phyloP scores from a whole-genome alignment of 176 grass and related monocot genomes.

The Rhynchospora tenuis region DNA sequence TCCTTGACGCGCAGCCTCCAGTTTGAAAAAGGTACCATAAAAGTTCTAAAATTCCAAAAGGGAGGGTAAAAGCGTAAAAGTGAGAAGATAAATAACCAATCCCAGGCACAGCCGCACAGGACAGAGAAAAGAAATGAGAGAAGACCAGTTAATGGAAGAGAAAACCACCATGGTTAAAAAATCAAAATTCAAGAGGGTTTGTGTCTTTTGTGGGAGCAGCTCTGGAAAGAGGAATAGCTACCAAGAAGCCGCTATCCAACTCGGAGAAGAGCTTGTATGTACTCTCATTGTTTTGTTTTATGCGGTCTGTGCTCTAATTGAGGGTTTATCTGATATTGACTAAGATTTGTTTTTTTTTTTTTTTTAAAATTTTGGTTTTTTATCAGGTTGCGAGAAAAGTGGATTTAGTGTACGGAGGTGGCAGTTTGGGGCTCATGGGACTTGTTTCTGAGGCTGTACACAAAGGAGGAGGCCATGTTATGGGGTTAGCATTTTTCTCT shows the following conservation, averaged over 20 bases:
- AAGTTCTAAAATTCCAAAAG: neutral
- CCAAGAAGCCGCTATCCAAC: conserved; percentile 82
- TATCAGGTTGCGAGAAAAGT: conserved; percentile 82
- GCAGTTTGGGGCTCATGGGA: conserved; percentile 91
- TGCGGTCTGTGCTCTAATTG: neutral
- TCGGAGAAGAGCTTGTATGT: conserved; percentile 70
- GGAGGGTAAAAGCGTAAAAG: neutral
- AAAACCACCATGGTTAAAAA: neutral
- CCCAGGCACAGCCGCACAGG: neutral
- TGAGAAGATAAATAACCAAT: neutral
- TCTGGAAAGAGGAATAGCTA: conserved; percentile 90
- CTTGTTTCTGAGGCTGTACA: conserved; percentile 83
- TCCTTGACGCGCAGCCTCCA: neutral
- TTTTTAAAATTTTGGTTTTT: neutral
- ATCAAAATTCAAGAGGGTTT: conserved; percentile 78
- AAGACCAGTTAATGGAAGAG: neutral
- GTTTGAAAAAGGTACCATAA: neutral
- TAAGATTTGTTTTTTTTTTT: neutral
- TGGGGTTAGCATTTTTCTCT: conserved; percentile 36
- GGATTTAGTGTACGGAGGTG: conserved; percentile 87
- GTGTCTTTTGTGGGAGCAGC: conserved; percentile 99
- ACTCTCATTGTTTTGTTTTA: neutral
- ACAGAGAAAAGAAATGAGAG: neutral
- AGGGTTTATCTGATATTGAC: neutral
- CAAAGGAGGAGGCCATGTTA: conserved; percentile 80